Percentiles rank a stretch among this genome's conserved stretches.
phyloP scores from a whole-genome alignment of 495 filamentous ascomycete species.

The Neurospora sp. region DNA sequence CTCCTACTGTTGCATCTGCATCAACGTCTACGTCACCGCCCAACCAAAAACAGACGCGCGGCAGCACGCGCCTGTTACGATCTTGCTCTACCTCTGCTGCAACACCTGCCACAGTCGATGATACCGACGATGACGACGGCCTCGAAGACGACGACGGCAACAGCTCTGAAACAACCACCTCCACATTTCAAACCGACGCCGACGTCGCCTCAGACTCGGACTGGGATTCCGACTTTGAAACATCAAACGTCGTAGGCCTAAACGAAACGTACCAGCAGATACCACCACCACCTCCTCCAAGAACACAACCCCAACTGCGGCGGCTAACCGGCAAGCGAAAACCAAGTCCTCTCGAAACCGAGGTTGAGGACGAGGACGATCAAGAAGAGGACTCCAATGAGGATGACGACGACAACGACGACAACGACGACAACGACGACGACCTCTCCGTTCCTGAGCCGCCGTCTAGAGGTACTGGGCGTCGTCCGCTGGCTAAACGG shows the following conservation, averaged over 20 bases:
- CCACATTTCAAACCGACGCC: background rate
- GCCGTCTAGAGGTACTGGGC: background rate
- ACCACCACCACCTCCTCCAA: background rate
- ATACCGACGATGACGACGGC: background rate
- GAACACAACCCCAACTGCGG: background rate
- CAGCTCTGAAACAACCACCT: background rate
- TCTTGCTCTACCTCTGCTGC: background rate
- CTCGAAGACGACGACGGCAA: background rate
- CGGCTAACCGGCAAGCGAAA: background rate
- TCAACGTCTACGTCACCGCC: background rate
- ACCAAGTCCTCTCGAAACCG: constrained; percentile 1
- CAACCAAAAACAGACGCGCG: background rate
- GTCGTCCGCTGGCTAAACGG: background rate
- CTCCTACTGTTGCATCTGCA: background rate
- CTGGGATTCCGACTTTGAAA: background rate
- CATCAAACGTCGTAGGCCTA: background rate
- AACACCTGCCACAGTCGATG: background rate
- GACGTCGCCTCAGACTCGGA: background rate
- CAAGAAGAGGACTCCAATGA: background rate
- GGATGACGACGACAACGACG: background rate
- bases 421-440: background rate
- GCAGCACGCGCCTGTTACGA: background rate
- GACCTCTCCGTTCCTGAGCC: background rate
- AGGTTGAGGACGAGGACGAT: background rate
- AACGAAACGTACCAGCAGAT: background rate